Evolutionary conservation across 2,329 filamentous ascomycete genomes (phyloP), one percentile per base, ranked within the genome.

Genomic region (Talaromyces rugulosus): DNA sequence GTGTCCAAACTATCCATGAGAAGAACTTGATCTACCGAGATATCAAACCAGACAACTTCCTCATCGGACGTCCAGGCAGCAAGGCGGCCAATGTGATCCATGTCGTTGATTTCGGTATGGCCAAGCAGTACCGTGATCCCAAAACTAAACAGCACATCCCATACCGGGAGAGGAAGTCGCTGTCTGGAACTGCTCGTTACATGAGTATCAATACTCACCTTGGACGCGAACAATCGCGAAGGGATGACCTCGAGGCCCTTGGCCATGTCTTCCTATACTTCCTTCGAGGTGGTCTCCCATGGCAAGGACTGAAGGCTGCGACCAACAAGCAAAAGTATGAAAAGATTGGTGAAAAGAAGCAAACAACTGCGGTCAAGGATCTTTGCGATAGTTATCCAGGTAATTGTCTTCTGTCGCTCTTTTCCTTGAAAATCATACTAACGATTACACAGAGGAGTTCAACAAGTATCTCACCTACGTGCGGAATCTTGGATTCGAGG

Each of bases 201-300:
- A 98, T 98, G 95, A 96, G 92, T 81, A 98, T 99, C 86, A 99
- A 99, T 80, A 99, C 95, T 61, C 95, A 99, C 83, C 80, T 98
- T 67, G 95, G 95, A 59, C 88, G 95, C 63, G 95, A 99, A 76
- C 95, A 99, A 77, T 98, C 94, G 62, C 88, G 95, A 74, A 85
- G 95, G 78, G 95, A 99, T 76, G 95, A 99, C 76, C 83, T 99
- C 63, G 95, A 99, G 79, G 95, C 95, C 14, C 75, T 89, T 11
- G 86, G 86, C 23, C 86, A 89, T 71, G 86, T 89, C 56, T 89
- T 89, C 74, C 86, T 89, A 83, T 89, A 89, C 76, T 88, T 89
- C 76, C 77, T 89, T 55, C 77, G 86, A 63, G 86, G 86, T 51
- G 86, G 86, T 61, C 80, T 89, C 58, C 86, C 86, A 60, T 89